Evolutionary conservation across 257 asterid genomes (phyloP), one percentile per base, ranked within the genome.

Genomic region (Anisodus acutangulus): DNA sequence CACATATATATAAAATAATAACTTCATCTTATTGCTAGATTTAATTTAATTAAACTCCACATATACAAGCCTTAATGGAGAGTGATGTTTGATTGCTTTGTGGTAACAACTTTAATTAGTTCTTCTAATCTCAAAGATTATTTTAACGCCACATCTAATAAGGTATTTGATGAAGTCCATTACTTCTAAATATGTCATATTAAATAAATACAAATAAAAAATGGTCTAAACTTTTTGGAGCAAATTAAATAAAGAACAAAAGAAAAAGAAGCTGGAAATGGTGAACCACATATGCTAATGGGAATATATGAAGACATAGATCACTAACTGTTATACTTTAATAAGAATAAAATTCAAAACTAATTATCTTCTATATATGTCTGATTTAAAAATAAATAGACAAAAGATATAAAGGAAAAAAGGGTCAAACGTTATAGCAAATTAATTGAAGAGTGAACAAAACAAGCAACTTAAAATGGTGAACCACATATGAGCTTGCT

Each of bases 51-150:
- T 49, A 12, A 22, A 12, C 22, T 74, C 59, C 81, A 74, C 45
- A 49, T 74, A 31, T 0, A 31, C 9, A 49, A 49, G 17, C 81
- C 81, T 49, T 74, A 49, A 0, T 74, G 81, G 81, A 74, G 62
- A 49, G 81, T 74, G 62, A 74, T 74, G 62, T 22, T 74, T 12
- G 81, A 74, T 49, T 19, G 49, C 60, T 19, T 74, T 64, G 16
- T 43, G 8, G 49, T 74, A 22, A 74, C 2, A 47, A 22, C 81
- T 74, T 49, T n/a, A 67, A 68, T 68, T 68, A 6, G 15, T 31
- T 76, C 26, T 53, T 76, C 22, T 76, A 76, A 26, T 76, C 47
- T 10, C 78, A 26, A 51, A 26, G 8, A 63, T 76, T 76, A 51
- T 76, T 26, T 76, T 51, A 51, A 76, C 47, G 9, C 63, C 81